phyloP scores from a whole-genome alignment of 129 eudicot species.

The Smallanthus sonchifolius region DNA sequence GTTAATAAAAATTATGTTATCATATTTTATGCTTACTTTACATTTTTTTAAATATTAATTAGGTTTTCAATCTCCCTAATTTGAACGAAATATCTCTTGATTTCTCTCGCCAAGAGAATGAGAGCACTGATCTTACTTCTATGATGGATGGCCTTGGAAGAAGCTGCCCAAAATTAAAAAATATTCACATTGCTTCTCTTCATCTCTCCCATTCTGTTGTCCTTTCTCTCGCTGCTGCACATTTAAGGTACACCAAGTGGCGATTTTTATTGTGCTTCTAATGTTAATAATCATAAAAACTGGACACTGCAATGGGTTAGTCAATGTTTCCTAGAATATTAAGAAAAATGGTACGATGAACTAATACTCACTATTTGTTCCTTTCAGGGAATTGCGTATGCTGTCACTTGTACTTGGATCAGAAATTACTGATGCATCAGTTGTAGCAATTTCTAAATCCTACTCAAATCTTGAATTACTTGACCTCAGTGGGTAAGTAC shows the following conservation, averaged over 20 bases:
- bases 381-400: slow-evolving; percentile 75
- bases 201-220: slow-evolving; percentile 76
- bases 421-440: slow-evolving; percentile 93
- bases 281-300: background rate
- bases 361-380: slow-evolving; percentile 1
- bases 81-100: slow-evolving; percentile 71
- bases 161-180: slow-evolving; percentile 67
- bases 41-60: background rate
- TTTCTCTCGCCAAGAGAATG: slow-evolving; percentile 76
- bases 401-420: slow-evolving; percentile 89
- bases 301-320: background rate
- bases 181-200: slow-evolving; percentile 76
- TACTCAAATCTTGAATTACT: slow-evolving; percentile 81
- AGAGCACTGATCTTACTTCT: slow-evolving; percentile 67
- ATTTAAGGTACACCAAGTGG: slow-evolving; percentile 52
- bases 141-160: slow-evolving; percentile 74
- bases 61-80: slow-evolving; percentile 91
- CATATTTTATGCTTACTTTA: background rate
- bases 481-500: slow-evolving; percentile 91
- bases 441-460: slow-evolving; percentile 80
- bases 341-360: background rate
- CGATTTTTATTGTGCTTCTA: background rate
- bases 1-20: background rate
- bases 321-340: background rate
- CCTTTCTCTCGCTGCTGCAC: slow-evolving; percentile 81